Conservation (phyloP, 2,329 filamentous ascomycete genomes). For the Aspergillus tanneri region DNA sequence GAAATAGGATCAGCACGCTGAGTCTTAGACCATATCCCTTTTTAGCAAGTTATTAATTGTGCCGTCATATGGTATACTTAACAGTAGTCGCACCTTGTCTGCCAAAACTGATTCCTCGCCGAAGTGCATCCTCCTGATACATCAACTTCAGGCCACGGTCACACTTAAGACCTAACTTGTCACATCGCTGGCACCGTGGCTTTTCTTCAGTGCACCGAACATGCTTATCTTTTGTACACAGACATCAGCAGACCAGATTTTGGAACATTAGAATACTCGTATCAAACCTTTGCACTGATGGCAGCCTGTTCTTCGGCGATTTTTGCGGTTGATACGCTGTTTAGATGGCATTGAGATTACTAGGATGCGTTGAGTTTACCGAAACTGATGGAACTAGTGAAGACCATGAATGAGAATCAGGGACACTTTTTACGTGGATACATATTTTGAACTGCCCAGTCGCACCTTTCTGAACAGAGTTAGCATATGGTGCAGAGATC, state of each 20-base stretch:
- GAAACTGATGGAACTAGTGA: too few species aligned
- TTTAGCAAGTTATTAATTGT: slow-evolving; percentile 3
- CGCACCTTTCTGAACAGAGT: too few species aligned
- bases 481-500: too few species aligned
- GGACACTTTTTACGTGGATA: too few species aligned
- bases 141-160: slow-evolving; percentile 27
- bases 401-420: too few species aligned
- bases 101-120: slow-evolving; percentile 28
- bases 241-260: neutral
- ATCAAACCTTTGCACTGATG: slow-evolving; percentile 27
- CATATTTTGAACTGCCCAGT: too few species aligned
- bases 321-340: slow-evolving; percentile 13
- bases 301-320: slow-evolving; percentile 27
- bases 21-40: slow-evolving; percentile 11
- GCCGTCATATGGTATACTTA: neutral
- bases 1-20: slow-evolving; percentile 4
- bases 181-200: slow-evolving; percentile 30
- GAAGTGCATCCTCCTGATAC: slow-evolving; percentile 33
- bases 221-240: slow-evolving; percentile 23
- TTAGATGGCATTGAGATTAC: neutral
- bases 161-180: slow-evolving; percentile 25
- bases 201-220: slow-evolving; percentile 34
- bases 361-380: too few species aligned
- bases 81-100: slow-evolving; percentile 21
- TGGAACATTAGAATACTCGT: neutral